These are phyloP conservation scores for Apophysomyces variabilis DNA, from an alignment of 371 early-diverging fungal genomes.

Conservation along the genomic window DNA sequence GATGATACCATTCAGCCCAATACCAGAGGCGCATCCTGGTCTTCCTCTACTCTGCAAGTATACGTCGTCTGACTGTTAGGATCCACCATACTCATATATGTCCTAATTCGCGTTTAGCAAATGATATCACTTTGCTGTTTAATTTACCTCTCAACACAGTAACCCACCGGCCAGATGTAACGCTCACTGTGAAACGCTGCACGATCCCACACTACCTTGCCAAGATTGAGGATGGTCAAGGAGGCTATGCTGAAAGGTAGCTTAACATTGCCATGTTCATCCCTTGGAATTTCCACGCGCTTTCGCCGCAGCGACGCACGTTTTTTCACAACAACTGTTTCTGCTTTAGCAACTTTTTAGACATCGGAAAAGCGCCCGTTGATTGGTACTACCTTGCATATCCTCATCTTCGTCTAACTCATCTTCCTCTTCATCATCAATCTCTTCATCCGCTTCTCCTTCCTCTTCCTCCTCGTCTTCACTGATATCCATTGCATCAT, in stretches of 20 bases:
- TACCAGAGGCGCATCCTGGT: constrained; percentile 75
- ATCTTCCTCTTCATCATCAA: constrained; percentile 24
- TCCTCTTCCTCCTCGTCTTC: constrained; percentile 24
- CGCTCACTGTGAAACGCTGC: constrained; percentile 63
- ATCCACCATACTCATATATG: constrained; percentile 78
- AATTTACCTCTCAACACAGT: constrained; percentile 25
- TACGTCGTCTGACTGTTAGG: constrained; percentile 66
- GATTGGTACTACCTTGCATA: constrained; percentile 15
- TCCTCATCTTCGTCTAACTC: constrained; percentile 27
- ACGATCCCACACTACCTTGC: constrained; percentile 71
- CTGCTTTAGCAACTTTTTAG: constrained; percentile 12
- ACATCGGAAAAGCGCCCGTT: constrained; percentile 6
- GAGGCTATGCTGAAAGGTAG: constrained; percentile 77
- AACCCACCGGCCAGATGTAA: constrained; percentile 35
- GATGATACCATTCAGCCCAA: constrained; percentile 4
- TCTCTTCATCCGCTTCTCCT: constrained; percentile 15
- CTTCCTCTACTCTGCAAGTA: constrained; percentile 79
- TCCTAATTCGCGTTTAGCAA: constrained; percentile 31
- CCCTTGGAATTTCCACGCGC: constrained; percentile 53
- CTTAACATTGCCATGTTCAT: constrained; percentile 67
- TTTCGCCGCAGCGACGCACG: constrained; percentile 13
- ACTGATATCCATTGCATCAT: constrained; percentile 21
- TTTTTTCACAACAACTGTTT: constrained; percentile 12
- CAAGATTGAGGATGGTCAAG: constrained; percentile 70
- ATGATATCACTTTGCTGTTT: constrained; percentile 4